Base-by-base conservation (phyloP, 495 filamentous ascomycete species). In the Neurospora sp. region DNA sequence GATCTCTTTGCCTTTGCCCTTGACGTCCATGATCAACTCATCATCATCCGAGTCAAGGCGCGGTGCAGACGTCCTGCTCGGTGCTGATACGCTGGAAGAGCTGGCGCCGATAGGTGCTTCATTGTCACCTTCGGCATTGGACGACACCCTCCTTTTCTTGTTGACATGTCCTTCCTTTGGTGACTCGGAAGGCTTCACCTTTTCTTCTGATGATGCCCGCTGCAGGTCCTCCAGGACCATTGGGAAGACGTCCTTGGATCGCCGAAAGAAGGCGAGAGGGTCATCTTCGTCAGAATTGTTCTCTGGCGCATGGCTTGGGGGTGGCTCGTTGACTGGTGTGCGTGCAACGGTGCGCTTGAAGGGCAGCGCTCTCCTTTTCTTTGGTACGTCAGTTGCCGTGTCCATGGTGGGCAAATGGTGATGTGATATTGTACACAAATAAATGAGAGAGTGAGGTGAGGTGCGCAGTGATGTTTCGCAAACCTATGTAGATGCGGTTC, bases 261-360 rank as follows among this genome's bases (percentile, higher is more conserved):
- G 88, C 41, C 88, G 88, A 76, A 93, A 94, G 59, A 94, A 87
- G 22, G 90, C 86, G 8, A 87, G 75, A 20, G 42, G 74, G 12
- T 82, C 81, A 38, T 87, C 83, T 11, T 81, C 81, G 35, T 84
- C 83, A 10, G 76, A 71, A 1, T 76, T 73, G 22, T 48, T 5
- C 12, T 72, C 48, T 14, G 53, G 37, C 44, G 20, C 14, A 39
- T 71, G 46, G 82, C 53, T 79, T 86, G 40, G 53, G 31, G 53
- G 27, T 37, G 53, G 53, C 53, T 65, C 53, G 53, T 46, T 35
- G 73, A 16, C 27, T 22, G 68, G 70, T 16, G 71, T 72, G n/a
- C 77, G 80, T 46, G 86, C 83, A 80, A 85, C 90, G 1, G 86
- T 84, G 38, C 90, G 89, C 78, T 89, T 90, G 41, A 90, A 93